Evolutionary conservation across 2,329 filamentous ascomycete species (phyloP).

Genomic region (Exserohilum rostratum): DNA sequence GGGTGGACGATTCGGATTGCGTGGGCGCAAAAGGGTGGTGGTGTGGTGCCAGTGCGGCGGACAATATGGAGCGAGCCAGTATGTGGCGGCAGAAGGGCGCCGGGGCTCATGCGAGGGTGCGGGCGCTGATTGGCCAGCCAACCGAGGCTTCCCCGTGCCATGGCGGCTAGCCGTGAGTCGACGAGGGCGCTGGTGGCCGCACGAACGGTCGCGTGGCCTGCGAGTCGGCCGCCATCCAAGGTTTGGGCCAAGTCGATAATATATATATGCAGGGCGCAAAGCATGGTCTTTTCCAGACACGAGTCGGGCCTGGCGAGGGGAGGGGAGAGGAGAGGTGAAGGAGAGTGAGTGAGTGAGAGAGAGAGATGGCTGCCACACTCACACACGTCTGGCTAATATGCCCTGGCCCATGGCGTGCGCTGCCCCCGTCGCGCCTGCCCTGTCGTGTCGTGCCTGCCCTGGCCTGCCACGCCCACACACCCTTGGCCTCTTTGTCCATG

Average conservation of each 20-base stretch:
- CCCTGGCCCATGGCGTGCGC: not conserved
- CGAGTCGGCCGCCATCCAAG: slow-evolving; percentile 14
- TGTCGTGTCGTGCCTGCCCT: no score
- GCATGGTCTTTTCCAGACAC: no score
- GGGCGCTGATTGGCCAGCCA: slow-evolving; percentile 35
- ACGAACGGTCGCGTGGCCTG: slow-evolving; percentile 26
- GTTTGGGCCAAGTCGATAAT: slow-evolving; percentile 12
- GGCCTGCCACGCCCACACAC: no score
- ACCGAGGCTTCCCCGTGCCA: slow-evolving; percentile 28
- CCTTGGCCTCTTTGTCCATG: not conserved
- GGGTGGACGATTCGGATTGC: not conserved
- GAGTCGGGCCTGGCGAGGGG: no score
- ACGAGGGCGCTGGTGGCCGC: slow-evolving; percentile 29
- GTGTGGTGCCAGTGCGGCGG: slow-evolving; percentile 20
- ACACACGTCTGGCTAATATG: slow-evolving; percentile 7
- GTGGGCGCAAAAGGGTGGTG: no score
- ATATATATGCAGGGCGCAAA: not conserved
- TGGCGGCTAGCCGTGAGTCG: slow-evolving; percentile 30
- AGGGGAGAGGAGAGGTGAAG: no score
- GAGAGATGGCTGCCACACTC: no score
- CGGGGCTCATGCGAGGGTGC: slow-evolving; percentile 21
- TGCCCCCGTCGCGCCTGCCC: no score
- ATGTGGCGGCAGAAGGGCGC: slow-evolving; percentile 32
- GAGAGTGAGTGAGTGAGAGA: no score
- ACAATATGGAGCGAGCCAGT: slow-evolving; percentile 19